These are phyloP conservation scores for Microdochium bolleyi DNA, from an alignment of 2,329 filamentous ascomycete genomes.

Conservation along the genomic window DNA sequence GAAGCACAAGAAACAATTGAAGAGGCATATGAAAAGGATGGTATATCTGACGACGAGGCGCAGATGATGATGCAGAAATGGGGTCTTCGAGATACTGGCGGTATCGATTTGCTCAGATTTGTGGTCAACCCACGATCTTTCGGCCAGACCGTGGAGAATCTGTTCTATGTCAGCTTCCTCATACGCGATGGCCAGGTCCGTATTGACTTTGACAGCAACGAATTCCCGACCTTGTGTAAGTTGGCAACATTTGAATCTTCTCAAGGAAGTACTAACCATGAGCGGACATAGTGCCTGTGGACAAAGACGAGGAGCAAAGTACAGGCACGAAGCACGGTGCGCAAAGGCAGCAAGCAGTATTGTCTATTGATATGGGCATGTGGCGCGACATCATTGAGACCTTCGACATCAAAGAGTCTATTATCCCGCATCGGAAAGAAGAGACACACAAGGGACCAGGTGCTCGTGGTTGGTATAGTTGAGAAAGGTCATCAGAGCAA, in stretches of 20 bases:
- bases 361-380: conserved; percentile 76
- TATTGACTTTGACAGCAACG: conserved; percentile 64
- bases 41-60: conserved; percentile 28
- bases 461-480: conserved; percentile 60
- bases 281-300: conserved; percentile 27
- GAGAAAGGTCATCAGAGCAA: conserved; percentile 3
- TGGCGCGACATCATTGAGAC: conserved; percentile 73
- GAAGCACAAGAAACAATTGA: conserved; percentile 37
- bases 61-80: conserved; percentile 54
- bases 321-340: conserved; percentile 39
- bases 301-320: conserved; percentile 38
- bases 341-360: conserved; percentile 75
- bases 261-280: conserved; percentile 9
- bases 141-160: conserved; percentile 89
- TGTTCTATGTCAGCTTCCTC: conserved; percentile 94
- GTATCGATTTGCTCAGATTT: conserved; percentile 76
- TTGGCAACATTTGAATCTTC: conserved; percentile 12
- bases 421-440: conserved; percentile 77
- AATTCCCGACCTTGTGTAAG: conserved; percentile 75
- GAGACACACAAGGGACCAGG: conserved; percentile 41
- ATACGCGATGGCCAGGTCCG: conserved; percentile 77
- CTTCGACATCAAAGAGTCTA: conserved; percentile 67
- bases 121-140: conserved; percentile 87
- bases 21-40: conserved; percentile 25
- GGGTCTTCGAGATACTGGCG: conserved; percentile 59